phyloP scores from a whole-genome alignment of 2,329 filamentous ascomycete species.

The Reticulascus tulasneorum region DNA sequence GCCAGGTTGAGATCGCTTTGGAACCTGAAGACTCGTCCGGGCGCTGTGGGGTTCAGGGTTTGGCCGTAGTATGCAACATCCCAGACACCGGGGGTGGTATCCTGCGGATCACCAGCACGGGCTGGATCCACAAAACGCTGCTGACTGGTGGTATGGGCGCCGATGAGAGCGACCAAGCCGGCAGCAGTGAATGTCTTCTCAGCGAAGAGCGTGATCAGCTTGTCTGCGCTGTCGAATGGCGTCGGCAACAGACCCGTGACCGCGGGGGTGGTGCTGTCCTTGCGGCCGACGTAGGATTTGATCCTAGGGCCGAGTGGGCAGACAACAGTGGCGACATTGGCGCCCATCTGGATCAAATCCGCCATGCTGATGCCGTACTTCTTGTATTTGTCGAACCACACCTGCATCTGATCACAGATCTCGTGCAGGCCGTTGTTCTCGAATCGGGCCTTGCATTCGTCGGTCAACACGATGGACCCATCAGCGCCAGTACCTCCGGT shows the following conservation, averaged over 20 bases:
- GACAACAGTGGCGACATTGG: conserved; percentile 44
- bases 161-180: conserved; percentile 49
- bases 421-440: conserved; percentile 46
- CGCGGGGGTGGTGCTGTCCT: conserved; percentile 35
- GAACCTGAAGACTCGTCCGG: conserved; percentile 36
- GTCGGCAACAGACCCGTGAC: conserved; percentile 40
- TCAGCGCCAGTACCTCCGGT: conserved; percentile 40
- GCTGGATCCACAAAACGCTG: conserved; percentile 39
- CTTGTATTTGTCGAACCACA: conserved; percentile 38
- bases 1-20: conserved; percentile 36
- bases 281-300: conserved; percentile 47
- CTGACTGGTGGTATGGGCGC: conserved; percentile 49
- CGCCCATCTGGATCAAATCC: conserved; percentile 51
- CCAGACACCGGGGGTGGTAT: conserved; percentile 50
- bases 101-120: conserved; percentile 42
- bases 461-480: conserved; percentile 37
- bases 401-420: conserved; percentile 34
- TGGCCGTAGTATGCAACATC: conserved; percentile 47
- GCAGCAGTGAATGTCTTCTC: conserved; percentile 49
- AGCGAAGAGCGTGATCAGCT: conserved; percentile 43
- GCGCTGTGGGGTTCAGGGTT: conserved; percentile 26
- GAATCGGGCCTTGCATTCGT: conserved; percentile 29
- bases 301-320: conserved; percentile 43
- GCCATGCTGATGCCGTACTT: conserved; percentile 42
- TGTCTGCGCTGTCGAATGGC: conserved; percentile 38